These are phyloP conservation scores for Rosa hybrid DNA, from an alignment of 331 rosid species.

Conservation along the genomic window DNA sequence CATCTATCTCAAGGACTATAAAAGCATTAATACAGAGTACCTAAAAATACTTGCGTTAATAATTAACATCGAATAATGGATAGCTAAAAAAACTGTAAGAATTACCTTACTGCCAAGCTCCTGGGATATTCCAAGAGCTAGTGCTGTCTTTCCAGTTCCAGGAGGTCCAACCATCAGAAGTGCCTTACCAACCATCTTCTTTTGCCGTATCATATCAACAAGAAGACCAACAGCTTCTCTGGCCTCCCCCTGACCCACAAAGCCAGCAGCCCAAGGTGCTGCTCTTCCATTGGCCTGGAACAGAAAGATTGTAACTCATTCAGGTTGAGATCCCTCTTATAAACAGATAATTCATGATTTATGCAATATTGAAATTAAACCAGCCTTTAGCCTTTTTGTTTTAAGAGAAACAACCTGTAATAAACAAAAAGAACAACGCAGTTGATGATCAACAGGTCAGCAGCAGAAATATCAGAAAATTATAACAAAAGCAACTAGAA, in stretches of 20 bases:
- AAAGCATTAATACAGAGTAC: not conserved
- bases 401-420: too few species aligned
- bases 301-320: constrained; percentile 10
- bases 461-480: too few species aligned
- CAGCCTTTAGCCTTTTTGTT: too few species aligned
- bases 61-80: too few species aligned
- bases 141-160: constrained; percentile 96
- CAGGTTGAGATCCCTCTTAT: not conserved
- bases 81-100: not conserved
- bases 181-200: constrained; percentile 96
- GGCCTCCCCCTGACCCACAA: constrained; percentile 93
- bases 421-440: too few species aligned
- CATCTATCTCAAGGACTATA: not conserved
- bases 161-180: constrained; percentile 96
- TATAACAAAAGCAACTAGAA: too few species aligned
- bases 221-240: constrained; percentile 91
- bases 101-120: constrained; percentile 95
- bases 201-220: constrained; percentile 92
- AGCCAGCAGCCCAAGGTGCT: constrained; percentile 75
- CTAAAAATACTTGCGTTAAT: not conserved
- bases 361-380: too few species aligned
- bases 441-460: too few species aligned
- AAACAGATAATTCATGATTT: not conserved
- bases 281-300: constrained; percentile 73
- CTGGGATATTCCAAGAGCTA: constrained; percentile 88